Base-by-base conservation (phyloP, 495 filamentous ascomycete genomes). In the Letharia lupina region DNA sequence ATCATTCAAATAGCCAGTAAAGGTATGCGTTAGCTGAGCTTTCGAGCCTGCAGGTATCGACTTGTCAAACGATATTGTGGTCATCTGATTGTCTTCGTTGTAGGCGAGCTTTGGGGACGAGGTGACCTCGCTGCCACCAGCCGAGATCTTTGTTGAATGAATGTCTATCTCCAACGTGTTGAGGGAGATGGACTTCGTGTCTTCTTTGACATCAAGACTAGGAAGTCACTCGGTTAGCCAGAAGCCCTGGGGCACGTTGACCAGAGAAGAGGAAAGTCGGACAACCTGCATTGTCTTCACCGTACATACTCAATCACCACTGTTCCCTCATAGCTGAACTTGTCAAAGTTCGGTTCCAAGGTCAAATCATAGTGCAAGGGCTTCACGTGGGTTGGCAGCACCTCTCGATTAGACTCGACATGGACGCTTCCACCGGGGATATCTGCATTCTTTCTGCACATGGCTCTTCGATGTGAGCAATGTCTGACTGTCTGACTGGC, bases 161-260 rank as follows among this genome's bases (percentile, higher is more conserved):
- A 97, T 90, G 35, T 93, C 85, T 70, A 98, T 81, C 70, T 97
- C 89, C 69, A 91, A 79, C 62, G 89, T 87, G 76, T 98, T 96
- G 68, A 98, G 84, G 45, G 91, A 86, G 72, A 98, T 87, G 35
- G 90, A 91, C 69, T 81, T 91, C 68, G 90, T 89, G 70, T 94
- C 89, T 73, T 96, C 91, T 65, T 82, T 80, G 45, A 97, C 88
- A 72, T 96, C 88, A 71, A 98, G 85, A 69, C 81, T 80, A 73
- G 57, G 12, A 2, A 64, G 62, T 20, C 31, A 28, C 48, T 61
- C 62, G 18, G 50, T 71, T 10, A 75, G 79, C 23, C 73, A 77
- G 35, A 74, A 75, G 40, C 77, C 77, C 11, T 76, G 75, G 9
- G 75, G 75, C 15, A 79, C 18, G 2, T 10, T 59, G 61, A 63